Evolutionary conservation across 208 protist genomes (phyloP), one percentile per base, ranked within the genome.

Genomic region (Phytomonas sp.): DNA sequence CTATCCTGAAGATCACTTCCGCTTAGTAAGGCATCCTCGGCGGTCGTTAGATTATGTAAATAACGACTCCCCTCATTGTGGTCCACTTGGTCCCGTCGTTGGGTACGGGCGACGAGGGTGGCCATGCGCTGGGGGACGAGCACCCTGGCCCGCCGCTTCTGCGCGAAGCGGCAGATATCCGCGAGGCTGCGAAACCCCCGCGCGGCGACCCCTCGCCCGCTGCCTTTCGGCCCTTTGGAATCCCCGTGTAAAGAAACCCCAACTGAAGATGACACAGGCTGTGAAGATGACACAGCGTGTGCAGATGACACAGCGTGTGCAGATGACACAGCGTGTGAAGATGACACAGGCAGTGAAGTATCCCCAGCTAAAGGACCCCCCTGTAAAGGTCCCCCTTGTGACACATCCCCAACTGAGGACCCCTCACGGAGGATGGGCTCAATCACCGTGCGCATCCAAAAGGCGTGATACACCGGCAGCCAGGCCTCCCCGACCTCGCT

Each of bases 401-500:
- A 23, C 23, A 23, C 45, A 59, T 59, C 16, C 16, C 45, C 16
- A 59, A 14, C 45, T 59, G 45, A 14, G 23, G 45, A 14, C 45
- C 16, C 7, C 11, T 5, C 33, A 6, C 63, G 12, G 42, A 88
- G 75, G 60, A 78, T 69, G 12, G 84, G 85, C 11, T 45, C 67
- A 36, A 95, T 69, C 4, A 81, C 76, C 12, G 60, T 30, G 36
- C 83, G 71, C 56, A 83, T 76, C 83, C 83, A 92, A 69, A 78
- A 79, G 45, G 69, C 69, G 23, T 71, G 66, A 32, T 85, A 78
- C 4, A 73, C 64, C 23, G 87, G 86, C 72, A 91, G 81, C 84
- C 86, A 95, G 62, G 90, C 90, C 75, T 95, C 90, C 23, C 76
- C 77, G 31, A 93, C 80, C 71, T 95, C 90, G 42, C 86, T 82